phyloP scores from a whole-genome alignment of 2,329 filamentous ascomycete species.

The Hymenoscyphus linearis region DNA sequence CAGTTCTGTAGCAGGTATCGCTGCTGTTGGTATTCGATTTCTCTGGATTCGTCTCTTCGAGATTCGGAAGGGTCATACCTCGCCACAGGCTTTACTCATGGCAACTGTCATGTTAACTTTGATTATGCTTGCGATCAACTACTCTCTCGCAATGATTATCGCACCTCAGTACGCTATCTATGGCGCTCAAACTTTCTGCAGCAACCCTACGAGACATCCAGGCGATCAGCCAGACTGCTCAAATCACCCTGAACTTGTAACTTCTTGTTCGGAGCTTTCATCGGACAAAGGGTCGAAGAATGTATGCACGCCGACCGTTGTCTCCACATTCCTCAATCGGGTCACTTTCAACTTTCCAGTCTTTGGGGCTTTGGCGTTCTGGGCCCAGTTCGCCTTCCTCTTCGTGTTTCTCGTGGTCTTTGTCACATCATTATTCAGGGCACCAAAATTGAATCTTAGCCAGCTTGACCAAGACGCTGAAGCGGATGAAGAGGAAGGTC shows the following conservation, averaged over 20 bases:
- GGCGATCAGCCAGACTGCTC: slow-evolving; percentile 72
- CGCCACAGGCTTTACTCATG: slow-evolving; percentile 85
- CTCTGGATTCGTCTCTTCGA: slow-evolving; percentile 92
- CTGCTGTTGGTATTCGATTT: slow-evolving; percentile 86
- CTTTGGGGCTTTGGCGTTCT: slow-evolving; percentile 89
- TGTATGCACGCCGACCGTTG: slow-evolving; percentile 86
- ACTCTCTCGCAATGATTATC: slow-evolving; percentile 86
- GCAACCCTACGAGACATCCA: slow-evolving; percentile 57
- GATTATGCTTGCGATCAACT: slow-evolving; percentile 87
- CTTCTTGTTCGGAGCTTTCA: slow-evolving; percentile 74
- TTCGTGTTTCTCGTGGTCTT: slow-evolving; percentile 79
- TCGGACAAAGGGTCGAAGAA: slow-evolving; percentile 65
- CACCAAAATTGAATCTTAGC: slow-evolving; percentile 69
- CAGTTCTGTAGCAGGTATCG: slow-evolving; percentile 80
- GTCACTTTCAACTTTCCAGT: slow-evolving; percentile 92
- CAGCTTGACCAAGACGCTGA: slow-evolving; percentile 85
- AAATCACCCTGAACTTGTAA: slow-evolving; percentile 64
- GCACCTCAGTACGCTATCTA: slow-evolving; percentile 93
- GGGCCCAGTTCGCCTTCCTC: slow-evolving; percentile 91
- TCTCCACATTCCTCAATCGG: slow-evolving; percentile 89
- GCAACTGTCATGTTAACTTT: slow-evolving; percentile 87
- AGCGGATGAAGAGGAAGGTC: slow-evolving; percentile 86
- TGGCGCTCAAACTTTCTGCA: slow-evolving; percentile 91
- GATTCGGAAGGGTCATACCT: slow-evolving; percentile 82
- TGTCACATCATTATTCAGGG: slow-evolving; percentile 70